Percentiles rank a stretch among this genome's conserved stretches.
These are phyloP conservation scores for Globisporangium takayamanum DNA, from an alignment of 352 stramenopile species.

Conservation along the genomic window DNA sequence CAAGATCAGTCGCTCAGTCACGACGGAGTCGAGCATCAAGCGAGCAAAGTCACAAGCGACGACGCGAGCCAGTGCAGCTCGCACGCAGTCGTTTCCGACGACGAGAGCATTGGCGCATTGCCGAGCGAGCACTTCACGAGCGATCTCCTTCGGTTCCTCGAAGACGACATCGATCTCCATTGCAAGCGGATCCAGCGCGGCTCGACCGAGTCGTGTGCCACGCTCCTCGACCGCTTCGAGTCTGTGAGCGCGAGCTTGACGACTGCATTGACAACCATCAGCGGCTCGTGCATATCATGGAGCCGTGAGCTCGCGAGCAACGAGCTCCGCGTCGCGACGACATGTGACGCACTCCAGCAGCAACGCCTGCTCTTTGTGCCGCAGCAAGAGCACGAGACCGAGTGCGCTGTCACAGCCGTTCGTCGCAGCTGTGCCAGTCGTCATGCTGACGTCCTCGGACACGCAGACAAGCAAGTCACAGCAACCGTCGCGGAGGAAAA, in stretches of 20 bases:
- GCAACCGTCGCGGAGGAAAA: no score
- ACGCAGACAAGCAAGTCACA: no score
- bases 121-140: slow-evolving; percentile 8
- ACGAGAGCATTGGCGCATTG: neutral
- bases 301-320: slow-evolving; percentile 14
- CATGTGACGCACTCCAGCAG: slow-evolving; percentile 18
- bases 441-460: no score
- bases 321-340: slow-evolving; percentile 15
- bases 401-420: slow-evolving; percentile 8
- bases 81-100: neutral
- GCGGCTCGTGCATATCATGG: slow-evolving; percentile 16
- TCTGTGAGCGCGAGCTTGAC: slow-evolving; percentile 1
- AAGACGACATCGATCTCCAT: slow-evolving; percentile 2
- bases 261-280: slow-evolving; percentile 16
- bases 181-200: neutral
- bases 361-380: slow-evolving; percentile 18
- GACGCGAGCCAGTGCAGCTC: neutral
- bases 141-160: slow-evolving; percentile 11
- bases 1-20: neutral
- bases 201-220: neutral
- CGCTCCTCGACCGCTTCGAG: neutral
- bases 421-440: no score
- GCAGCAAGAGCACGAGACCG: slow-evolving; percentile 11
- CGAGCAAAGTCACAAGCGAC: neutral
- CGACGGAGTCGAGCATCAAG: neutral